These are phyloP conservation scores for Blastocystis sp. DNA, from an alignment of 352 stramenopile genomes.

Conservation along the genomic window DNA sequence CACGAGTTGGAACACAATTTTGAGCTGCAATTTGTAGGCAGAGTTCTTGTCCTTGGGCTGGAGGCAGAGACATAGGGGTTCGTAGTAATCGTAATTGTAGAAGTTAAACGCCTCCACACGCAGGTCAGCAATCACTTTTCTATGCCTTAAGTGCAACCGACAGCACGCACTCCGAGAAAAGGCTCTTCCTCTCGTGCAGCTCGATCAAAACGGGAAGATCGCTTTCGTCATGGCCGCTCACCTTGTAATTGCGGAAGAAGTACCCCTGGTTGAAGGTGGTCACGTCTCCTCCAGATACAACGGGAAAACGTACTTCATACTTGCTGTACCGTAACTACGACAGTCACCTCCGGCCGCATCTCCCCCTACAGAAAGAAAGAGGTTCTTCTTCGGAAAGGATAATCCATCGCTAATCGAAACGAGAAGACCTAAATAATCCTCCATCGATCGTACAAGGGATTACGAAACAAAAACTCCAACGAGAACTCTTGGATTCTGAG, in stretches of 20 bases:
- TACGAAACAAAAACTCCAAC: background rate
- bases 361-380: conserved; percentile 32
- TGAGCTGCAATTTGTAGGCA: conserved; percentile 30
- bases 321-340: conserved; percentile 60
- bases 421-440: conserved; percentile 46
- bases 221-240: conserved; percentile 14
- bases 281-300: conserved; percentile 29
- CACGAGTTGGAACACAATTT: conserved; percentile 59
- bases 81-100: conserved; percentile 63
- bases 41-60: background rate
- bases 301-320: conserved; percentile 45
- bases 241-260: conserved; percentile 55
- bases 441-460: background rate
- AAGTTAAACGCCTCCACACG: conserved; percentile 49
- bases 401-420: conserved; percentile 52
- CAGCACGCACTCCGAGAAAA: conserved; percentile 6
- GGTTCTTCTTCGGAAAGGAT: conserved; percentile 45
- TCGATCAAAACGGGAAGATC: conserved; percentile 48
- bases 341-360: background rate
- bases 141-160: background rate
- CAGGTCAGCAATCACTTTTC: conserved; percentile 35
- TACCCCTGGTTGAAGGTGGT: conserved; percentile 59
- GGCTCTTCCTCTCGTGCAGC: conserved; percentile 15
- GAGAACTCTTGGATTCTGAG: background rate
- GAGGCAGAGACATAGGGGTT: conserved; percentile 18